Base-by-base conservation (phyloP, 371 early-diverging fungal species). In the Hamiltosporidium tvaerminnensis region DNA sequence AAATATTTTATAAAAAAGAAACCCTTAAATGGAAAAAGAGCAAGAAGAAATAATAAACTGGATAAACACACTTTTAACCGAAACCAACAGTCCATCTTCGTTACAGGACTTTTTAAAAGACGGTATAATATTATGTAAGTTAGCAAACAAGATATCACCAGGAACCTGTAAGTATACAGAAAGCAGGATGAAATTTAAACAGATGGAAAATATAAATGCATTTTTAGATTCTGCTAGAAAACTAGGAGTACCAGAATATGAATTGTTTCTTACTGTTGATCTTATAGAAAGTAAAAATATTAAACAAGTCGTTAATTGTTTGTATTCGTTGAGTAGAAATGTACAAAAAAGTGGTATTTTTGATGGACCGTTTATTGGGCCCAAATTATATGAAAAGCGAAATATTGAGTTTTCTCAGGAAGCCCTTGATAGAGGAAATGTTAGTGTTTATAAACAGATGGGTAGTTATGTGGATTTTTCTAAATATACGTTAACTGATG, bases 251-350 rank as follows among this genome's bases (percentile, higher is more conserved):
- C 61, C 67, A 1, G 75, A 75, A 23, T 64, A 67, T 48, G 73
- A 77, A 58, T 39, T 72, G 12, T 77, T 77, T 54, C 69, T 72
- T 55, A 73, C 75, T 7, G 61, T 68, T 30, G 78, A 77, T 61
- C 49, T 77, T 4, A 66, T 70, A 47, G 75, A 77, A 34, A 63
- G 53, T 41, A 72, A 68, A 35, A 71, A 73, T 61, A 60, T 75
- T 47, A 72, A 68, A 38, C 73, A 72, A 48, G 71, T 77, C 2
- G 58, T 66, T 10, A 73, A 68, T 53, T 71, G 73, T 53, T 39
- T 77, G 0, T 72, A 69, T 60, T 71, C 78, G 53, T 56, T 77
- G 4, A 71, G 73, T 61, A 66, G 78, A 47, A 61, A 74, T 32
- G 33, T 70, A 5, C 66, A 74, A 47, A 69, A 64, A 35, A 59